A percentile compares a stretch with the other conserved stretches of the same genome.
Conservation (phyloP, 1,284 basidiomycete genomes). For the Omphalotus olearius region DNA sequence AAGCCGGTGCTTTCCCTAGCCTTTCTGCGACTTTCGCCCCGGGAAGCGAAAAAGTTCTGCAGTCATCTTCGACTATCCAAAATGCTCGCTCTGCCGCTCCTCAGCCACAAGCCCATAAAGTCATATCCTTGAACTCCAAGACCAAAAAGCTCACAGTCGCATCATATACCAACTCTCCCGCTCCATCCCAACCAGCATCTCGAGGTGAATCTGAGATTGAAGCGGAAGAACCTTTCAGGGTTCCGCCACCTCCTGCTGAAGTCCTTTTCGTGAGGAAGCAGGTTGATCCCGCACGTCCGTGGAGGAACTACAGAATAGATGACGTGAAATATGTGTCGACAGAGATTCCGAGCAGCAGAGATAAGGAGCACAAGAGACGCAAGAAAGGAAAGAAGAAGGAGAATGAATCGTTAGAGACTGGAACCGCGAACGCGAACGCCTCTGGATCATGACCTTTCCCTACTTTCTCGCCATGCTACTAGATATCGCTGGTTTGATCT, state of each 20-base stretch:
- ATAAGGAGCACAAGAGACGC: no score
- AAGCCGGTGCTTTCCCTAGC: conserved; percentile 60
- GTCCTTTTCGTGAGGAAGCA: conserved; percentile 28
- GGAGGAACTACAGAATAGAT: conserved; percentile 31
- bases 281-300: conserved; percentile 36
- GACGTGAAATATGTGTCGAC: no score
- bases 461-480: no score
- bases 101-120: conserved; percentile 45
- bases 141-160: conserved; percentile 49
- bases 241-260: conserved; percentile 37
- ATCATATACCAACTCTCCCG: conserved; percentile 39
- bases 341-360: no score
- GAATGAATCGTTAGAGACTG: no score
- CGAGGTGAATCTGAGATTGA: conserved; percentile 16
- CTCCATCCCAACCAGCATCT: conserved; percentile 33
- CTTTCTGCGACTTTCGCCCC: conserved; percentile 29
- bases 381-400: no score
- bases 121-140: conserved; percentile 50
- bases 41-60: neutral
- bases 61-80: conserved; percentile 2
- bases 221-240: conserved; percentile 29
- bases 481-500: no score
- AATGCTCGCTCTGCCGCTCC: conserved; percentile 16
- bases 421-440: no score
- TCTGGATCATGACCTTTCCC: no score